Percentiles rank a stretch among this genome's conserved stretches.
Evolutionary conservation across 768 basidiomycete genomes (phyloP).

Genomic region (Suillus weaverae): DNA sequence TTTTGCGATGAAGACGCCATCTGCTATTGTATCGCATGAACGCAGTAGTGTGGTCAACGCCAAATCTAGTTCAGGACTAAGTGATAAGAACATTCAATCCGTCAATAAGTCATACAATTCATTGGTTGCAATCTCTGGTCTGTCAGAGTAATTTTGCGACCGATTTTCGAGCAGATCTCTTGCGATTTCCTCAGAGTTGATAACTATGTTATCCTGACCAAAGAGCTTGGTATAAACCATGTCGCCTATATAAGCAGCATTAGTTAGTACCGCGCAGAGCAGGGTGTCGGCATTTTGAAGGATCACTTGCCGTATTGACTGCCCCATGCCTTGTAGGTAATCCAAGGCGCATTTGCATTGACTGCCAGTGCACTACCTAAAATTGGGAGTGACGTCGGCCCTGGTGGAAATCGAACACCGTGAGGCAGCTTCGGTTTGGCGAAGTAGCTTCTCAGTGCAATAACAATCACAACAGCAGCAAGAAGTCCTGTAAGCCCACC

Average conservation of each 20-base stretch:
- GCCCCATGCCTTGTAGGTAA: constrained; percentile 43
- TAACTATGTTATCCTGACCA: constrained; percentile 12
- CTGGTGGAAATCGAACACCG: constrained; percentile 37
- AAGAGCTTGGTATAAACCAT: constrained; percentile 10
- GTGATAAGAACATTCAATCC: not conserved
- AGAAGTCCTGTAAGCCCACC: not conserved
- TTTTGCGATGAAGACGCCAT: constrained; percentile 19
- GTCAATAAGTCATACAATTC: constrained; percentile 4
- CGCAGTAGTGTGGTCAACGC: constrained; percentile 8
- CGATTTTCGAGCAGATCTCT: constrained; percentile 13
- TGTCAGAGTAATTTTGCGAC: constrained; percentile 16
- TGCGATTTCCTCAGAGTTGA: constrained; percentile 17
- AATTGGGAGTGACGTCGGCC: constrained; percentile 45
- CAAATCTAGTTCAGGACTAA: constrained; percentile 9
- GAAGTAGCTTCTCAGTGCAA: not conserved
- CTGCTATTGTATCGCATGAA: constrained; percentile 16
- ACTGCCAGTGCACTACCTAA: constrained; percentile 52
- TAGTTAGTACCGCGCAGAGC: not conserved
- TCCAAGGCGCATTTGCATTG: constrained; percentile 37
- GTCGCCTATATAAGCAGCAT: constrained; percentile 8
- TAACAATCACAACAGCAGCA: not conserved
- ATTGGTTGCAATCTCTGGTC: constrained; percentile 7
- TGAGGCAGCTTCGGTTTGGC: not conserved
- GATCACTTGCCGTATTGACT: constrained; percentile 37
- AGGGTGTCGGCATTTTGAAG: not conserved